Evolutionary conservation across 2,329 filamentous ascomycete species (phyloP).

Genomic region (Botrytis squamosa): DNA sequence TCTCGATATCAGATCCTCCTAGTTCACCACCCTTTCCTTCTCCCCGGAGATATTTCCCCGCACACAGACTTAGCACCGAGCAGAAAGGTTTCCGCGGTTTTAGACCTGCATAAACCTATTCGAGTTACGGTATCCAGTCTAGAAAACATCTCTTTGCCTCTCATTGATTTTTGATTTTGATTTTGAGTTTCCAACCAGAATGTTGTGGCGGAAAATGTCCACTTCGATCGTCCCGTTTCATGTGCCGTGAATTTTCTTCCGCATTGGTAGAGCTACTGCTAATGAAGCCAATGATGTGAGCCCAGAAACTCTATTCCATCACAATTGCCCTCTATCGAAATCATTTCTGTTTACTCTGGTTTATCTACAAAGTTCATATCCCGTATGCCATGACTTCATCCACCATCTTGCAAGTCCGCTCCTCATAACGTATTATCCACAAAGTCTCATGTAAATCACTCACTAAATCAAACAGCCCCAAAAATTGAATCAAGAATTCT

Average conservation of each 20-base stretch:
- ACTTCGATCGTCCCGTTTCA: not conserved
- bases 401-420: not conserved
- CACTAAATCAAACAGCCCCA: not conserved
- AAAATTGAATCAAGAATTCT: not conserved
- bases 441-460: not conserved
- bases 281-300: not conserved
- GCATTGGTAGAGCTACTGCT: not conserved
- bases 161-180: not conserved
- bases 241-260: not conserved
- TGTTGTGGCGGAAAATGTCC: not conserved
- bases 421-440: not conserved
- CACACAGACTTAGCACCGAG: not conserved
- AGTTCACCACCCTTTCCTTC: not conserved
- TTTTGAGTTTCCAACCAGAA: not conserved
- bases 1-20: not conserved
- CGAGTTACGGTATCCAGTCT: not conserved
- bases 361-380: not conserved
- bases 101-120: not conserved
- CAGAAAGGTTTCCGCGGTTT: not conserved
- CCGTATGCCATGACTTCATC: not conserved
- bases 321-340: too few relatives aligned
- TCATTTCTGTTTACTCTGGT: not conserved
- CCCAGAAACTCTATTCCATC: not conserved
- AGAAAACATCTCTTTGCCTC: not conserved
- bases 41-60: not conserved